These are phyloP conservation scores for Torrubiellomyces zombiae DNA, from an alignment of 2,329 filamentous ascomycete genomes.

Conservation along the genomic window DNA sequence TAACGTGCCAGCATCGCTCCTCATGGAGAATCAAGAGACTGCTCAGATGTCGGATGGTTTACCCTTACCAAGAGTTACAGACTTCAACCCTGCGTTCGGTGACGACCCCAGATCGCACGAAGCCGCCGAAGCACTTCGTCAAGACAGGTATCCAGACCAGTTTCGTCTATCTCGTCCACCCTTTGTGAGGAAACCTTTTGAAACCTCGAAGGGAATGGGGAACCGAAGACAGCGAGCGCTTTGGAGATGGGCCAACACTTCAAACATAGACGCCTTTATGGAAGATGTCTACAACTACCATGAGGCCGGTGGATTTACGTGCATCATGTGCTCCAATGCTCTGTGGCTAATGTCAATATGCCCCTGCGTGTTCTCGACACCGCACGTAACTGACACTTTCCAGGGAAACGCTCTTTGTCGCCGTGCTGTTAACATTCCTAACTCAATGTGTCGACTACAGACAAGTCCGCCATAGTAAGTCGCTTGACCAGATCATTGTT, in stretches of 20 bases:
- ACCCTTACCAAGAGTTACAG: too few relatives aligned
- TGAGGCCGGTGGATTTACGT: conserved; percentile 66
- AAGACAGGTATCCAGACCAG: too few relatives aligned
- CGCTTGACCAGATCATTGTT: conserved; percentile 38
- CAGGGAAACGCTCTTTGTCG: conserved; percentile 68
- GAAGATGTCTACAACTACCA: conserved; percentile 77
- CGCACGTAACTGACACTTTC: conserved; percentile 2
- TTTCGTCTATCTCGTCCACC: too few relatives aligned
- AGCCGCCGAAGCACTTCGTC: too few relatives aligned
- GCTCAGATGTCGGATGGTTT: too few relatives aligned
- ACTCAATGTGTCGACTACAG: conserved; percentile 74
- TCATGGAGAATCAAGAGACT: conserved; percentile 41
- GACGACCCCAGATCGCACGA: too few relatives aligned
- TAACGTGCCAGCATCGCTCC: conserved; percentile 45
- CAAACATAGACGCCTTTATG: conserved; percentile 78
- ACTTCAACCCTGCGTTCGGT: conserved; percentile 13
- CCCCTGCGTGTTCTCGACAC: background rate
- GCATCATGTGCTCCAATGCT: conserved; percentile 56
- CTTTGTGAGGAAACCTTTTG: too few relatives aligned
- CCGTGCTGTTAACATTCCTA: conserved; percentile 67
- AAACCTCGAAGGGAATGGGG: too few relatives aligned
- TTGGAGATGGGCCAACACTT: conserved; percentile 86
- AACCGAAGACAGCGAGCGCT: conserved; percentile 60
- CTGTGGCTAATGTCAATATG: conserved; percentile 43
- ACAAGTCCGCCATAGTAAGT: conserved; percentile 49